A percentile compares a stretch with the other conserved stretches of the same genome.
phyloP scores from a whole-genome alignment of 2,329 filamentous ascomycete genomes.

The Botrytis byssoidea region DNA sequence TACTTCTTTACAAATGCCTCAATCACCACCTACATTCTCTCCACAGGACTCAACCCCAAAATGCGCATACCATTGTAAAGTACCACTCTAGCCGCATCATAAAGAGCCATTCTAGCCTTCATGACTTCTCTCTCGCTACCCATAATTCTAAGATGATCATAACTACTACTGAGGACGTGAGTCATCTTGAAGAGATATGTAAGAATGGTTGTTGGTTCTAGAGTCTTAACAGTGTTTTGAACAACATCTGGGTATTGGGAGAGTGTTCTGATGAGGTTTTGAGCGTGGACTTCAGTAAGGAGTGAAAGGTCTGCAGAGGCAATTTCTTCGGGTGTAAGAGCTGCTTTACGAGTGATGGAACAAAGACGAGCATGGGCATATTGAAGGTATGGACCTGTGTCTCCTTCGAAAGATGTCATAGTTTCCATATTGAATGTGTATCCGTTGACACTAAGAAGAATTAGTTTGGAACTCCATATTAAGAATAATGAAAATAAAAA shows the following conservation, averaged over 20 bases:
- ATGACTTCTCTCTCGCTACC: constrained; percentile 72
- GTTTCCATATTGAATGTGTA: constrained; percentile 75
- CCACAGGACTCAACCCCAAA: constrained; percentile 74
- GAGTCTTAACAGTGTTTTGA: constrained; percentile 77
- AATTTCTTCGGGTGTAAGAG: constrained; percentile 56
- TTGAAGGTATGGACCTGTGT: constrained; percentile 82
- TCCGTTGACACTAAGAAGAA: constrained; percentile 54
- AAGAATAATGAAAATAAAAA: neutral
- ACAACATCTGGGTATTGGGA: constrained; percentile 84
- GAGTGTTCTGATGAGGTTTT: constrained; percentile 72
- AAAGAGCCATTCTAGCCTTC: constrained; percentile 72
- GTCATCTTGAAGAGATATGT: constrained; percentile 83
- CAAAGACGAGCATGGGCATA: constrained; percentile 74
- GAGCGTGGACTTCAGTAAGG: constrained; percentile 68
- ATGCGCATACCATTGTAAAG: constrained; percentile 81
- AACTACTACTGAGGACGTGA: constrained; percentile 74
- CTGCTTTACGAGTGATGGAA: constrained; percentile 59
- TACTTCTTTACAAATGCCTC: neutral
- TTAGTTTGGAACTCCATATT: constrained; percentile 16
- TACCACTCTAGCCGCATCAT: constrained; percentile 71
- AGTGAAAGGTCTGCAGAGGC: constrained; percentile 63
- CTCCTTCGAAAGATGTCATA: constrained; percentile 82
- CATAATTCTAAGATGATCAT: constrained; percentile 80
- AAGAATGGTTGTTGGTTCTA: constrained; percentile 69
- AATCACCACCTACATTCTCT: constrained; percentile 40